Evolutionary conservation across 2,329 filamentous ascomycete species (phyloP).

Genomic region (Karstenula rhodostoma): DNA sequence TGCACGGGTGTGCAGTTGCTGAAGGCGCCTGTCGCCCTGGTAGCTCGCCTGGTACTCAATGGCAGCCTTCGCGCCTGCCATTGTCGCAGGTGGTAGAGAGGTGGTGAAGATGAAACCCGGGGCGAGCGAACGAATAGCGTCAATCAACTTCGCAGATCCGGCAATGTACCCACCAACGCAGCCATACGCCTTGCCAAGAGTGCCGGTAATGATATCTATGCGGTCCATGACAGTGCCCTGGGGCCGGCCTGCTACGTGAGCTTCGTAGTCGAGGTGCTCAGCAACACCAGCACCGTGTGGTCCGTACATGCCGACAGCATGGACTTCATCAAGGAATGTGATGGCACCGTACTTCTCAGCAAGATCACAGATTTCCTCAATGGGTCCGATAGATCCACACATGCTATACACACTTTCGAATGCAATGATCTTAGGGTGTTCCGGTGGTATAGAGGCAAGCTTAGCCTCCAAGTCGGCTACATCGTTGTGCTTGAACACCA

Average conservation of each 20-base stretch:
- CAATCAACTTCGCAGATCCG: conserved; percentile 83
- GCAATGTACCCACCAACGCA: conserved; percentile 98
- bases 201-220: conserved; percentile 96
- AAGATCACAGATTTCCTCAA: conserved; percentile 93
- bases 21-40: conserved; percentile 85
- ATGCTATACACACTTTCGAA: conserved; percentile 99
- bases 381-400: conserved; percentile 97
- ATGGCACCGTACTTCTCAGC: conserved; percentile 98
- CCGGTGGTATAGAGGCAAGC: conserved; percentile 82
- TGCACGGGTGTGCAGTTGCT: conserved; percentile 94
- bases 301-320: conserved; percentile 99
- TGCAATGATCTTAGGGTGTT: conserved; percentile 95
- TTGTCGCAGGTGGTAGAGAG: conserved; percentile 91
- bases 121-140: conserved; percentile 91
- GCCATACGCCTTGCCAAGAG: conserved; percentile 95
- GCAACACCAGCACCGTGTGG: conserved; percentile 94
- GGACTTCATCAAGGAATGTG: conserved; percentile 97
- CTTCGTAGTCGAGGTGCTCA: conserved; percentile 94
- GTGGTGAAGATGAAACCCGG: conserved; percentile 99
- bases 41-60: conserved; percentile 94
- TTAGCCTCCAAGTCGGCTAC: conserved; percentile 88
- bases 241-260: conserved; percentile 77
- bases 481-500: conserved; percentile 99
- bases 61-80: conserved; percentile 90
- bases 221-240: conserved; percentile 91